Conservation (phyloP, 441 rosid species). For the Adansonia gregorii region DNA sequence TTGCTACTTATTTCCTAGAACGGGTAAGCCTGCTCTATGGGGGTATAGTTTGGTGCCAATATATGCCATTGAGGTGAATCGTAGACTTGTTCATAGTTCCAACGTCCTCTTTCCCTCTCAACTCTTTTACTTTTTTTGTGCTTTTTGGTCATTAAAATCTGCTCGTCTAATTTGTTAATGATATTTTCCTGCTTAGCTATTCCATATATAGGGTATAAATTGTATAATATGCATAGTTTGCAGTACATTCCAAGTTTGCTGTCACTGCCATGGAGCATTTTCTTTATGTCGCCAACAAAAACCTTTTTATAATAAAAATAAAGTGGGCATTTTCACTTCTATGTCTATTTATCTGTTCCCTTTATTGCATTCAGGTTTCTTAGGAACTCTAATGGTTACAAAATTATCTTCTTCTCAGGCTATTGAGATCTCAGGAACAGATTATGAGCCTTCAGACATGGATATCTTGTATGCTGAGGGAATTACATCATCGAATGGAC, state of each 20-base stretch:
- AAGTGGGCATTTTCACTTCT: not conserved
- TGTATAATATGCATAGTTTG: not conserved
- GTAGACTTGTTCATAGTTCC: not conserved
- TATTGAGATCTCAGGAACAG: constrained; percentile 57
- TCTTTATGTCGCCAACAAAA: not conserved
- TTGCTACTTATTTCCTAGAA: constrained; percentile 66
- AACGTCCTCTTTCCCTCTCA: not conserved
- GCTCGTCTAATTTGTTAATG: too few species aligned
- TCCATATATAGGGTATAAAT: not conserved
- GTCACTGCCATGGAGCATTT: not conserved
- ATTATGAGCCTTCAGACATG: constrained; percentile 62
- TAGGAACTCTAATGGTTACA: constrained; percentile 3
- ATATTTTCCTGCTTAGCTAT: not conserved
- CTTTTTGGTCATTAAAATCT: too few species aligned
- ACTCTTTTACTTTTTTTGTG: not conserved
- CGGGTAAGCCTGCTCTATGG: constrained; percentile 44
- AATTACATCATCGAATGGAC: constrained; percentile 54
- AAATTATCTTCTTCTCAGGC: constrained; percentile 48
- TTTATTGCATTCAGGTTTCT: not conserved
- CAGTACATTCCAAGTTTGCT: not conserved
- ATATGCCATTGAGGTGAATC: not conserved
- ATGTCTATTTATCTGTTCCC: not conserved
- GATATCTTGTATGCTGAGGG: constrained; percentile 75
- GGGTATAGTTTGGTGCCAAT: constrained; percentile 5
- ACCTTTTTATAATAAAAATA: not conserved